These are phyloP conservation scores for Articulospora tetracladia DNA, from an alignment of 495 filamentous ascomycete species.

Conservation along the genomic window DNA sequence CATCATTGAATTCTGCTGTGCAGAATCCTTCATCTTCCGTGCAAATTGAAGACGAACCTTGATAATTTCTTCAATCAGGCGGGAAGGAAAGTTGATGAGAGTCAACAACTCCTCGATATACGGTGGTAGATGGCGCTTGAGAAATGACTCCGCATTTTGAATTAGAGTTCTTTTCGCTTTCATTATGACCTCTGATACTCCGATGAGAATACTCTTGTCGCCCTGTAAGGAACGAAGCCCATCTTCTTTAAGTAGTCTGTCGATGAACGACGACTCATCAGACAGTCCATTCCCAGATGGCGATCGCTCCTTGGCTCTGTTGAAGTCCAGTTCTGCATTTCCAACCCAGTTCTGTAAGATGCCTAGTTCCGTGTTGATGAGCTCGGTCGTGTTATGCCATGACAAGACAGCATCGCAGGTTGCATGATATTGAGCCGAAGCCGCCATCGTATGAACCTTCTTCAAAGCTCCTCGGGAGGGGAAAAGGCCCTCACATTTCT, in stretches of 20 bases:
- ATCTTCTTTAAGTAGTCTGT: conserved; percentile 98
- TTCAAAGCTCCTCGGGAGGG: conserved; percentile 74
- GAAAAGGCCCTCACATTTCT: conserved; percentile 79
- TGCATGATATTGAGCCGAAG: conserved; percentile 68
- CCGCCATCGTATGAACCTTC: conserved; percentile 63
- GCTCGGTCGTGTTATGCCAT: conserved; percentile 96
- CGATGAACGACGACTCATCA: conserved; percentile 88
- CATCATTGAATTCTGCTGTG: conserved; percentile 82
- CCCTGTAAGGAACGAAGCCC: conserved; percentile 88
- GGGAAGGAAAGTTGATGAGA: conserved; percentile 93
- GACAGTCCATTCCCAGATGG: conserved; percentile 62
- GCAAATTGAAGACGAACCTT: conserved; percentile 88
- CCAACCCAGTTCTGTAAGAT: conserved; percentile 95
- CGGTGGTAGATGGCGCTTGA: conserved; percentile 86
- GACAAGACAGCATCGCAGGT: conserved; percentile 85
- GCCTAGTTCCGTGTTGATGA: conserved; percentile 91
- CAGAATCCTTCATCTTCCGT: conserved; percentile 85
- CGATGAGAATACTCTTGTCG: conserved; percentile 75
- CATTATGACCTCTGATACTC: conserved; percentile 75
- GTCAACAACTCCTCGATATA: conserved; percentile 96
- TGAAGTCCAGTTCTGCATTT: conserved; percentile 91
- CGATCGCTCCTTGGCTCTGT: conserved; percentile 52
- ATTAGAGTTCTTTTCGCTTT: conserved; percentile 95
- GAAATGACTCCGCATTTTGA: conserved; percentile 77
- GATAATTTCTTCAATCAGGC: conserved; percentile 95